Evolutionary conservation across 2,329 filamentous ascomycete genomes (phyloP), one percentile per base, ranked within the genome.

Genomic region (Pseudocercospora musae): DNA sequence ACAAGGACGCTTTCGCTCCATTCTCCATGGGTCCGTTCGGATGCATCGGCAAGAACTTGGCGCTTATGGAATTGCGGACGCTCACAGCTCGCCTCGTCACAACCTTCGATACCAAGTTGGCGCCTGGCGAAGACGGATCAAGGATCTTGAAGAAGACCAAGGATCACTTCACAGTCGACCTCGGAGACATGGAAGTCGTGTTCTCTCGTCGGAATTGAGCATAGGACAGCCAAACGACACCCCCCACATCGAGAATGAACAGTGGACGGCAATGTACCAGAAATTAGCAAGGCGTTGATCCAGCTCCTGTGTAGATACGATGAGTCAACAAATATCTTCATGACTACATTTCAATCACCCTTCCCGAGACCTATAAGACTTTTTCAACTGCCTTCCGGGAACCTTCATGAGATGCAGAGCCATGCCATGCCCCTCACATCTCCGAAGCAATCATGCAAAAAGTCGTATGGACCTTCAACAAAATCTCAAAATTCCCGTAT

Each of bases 11-110:
- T 5, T 78, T 77, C 66, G 72, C 72, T 1, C 76, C 77, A 1
- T 78, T 78, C 59, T 71, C 66, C n/a, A 68, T 68, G 42, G 76
- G 75, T 4, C 68, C 72, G 2, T 74, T 73, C 33, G 71, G 71
- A 46, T 78, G 77, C 66, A 76, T 78, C 55, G 77, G 77, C 46
- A 73, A 74, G 56, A 71, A 70, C 42, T 21, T 79, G 18, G 77
- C 77, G 1, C 65, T 77, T 54, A 70, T 76, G 67, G 75, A 77
- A 62, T 54, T 79, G 11, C 69, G 76, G 2, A 72, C 70, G 3
- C 70, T 76, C 20, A 66, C 77, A 6, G 71, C 76, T 6, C 68
- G 70, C 29, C 57, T 79, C 23, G 59, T 79, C 9, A 67, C 69
- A 20, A 68, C 67, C 5, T 79, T 73, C 55, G 74, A 80, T 62